Evolutionary conservation across 345 rosid genomes (phyloP).

Genomic region (Raphanus sativus): DNA sequence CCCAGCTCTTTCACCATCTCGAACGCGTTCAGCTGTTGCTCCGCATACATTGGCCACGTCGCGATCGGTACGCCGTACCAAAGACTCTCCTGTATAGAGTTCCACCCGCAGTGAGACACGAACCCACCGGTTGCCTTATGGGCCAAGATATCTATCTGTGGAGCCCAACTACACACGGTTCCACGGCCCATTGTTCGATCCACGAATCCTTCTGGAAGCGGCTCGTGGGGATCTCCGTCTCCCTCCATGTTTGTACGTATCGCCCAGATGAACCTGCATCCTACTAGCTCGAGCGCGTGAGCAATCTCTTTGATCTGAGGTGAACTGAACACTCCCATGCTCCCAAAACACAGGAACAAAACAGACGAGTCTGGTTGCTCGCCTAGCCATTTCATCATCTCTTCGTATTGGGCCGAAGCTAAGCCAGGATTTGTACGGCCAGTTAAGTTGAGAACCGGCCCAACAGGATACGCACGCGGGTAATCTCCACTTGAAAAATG

Average conservation of each 20-base stretch:
- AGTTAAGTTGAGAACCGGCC: constrained; percentile 48
- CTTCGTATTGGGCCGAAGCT: neutral
- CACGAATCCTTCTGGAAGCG: constrained; percentile 52
- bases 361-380: constrained; percentile 50
- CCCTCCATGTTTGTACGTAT: constrained; percentile 30
- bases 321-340: constrained; percentile 52
- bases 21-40: constrained; percentile 57
- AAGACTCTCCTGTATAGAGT: constrained; percentile 49
- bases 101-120: constrained; percentile 75
- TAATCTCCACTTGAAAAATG: constrained; percentile 11
- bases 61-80: constrained; percentile 51
- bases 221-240: constrained; percentile 35
- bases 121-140: constrained; percentile 58
- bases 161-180: constrained; percentile 61
- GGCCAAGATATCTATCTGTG: constrained; percentile 46
- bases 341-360: constrained; percentile 67
- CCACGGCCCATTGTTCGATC: constrained; percentile 47
- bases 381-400: constrained; percentile 50
- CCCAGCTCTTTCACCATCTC: constrained; percentile 49
- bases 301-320: constrained; percentile 56
- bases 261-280: constrained; percentile 52
- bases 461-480: constrained; percentile 45
- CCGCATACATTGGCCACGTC: constrained; percentile 54
- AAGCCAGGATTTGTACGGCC: constrained; percentile 11
- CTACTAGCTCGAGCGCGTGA: constrained; percentile 45